Base-by-base conservation (phyloP, 768 basidiomycete species). In the Auricularia sp. region DNA sequence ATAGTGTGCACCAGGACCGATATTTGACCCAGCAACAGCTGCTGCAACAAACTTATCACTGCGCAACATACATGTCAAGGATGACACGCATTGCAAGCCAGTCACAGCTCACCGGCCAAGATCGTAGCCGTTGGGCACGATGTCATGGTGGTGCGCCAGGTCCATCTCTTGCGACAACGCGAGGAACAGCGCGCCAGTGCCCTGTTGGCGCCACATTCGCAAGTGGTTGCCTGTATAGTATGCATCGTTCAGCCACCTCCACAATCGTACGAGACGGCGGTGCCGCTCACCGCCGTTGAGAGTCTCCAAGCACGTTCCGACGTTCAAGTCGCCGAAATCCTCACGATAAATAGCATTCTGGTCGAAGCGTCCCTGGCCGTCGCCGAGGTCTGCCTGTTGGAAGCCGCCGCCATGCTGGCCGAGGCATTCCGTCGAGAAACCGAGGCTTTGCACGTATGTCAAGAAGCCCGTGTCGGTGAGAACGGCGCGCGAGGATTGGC, bases 381-480 rank as follows among this genome's bases (percentile, higher is more conserved):
- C 81, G 0, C 81, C 82, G 0, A 82, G 74, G 68, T 83, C 77
- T 3, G 80, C 81, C 1, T 71, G 69, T 70, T 73, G 78, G 21
- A 70, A 72, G 53, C 51, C 70, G 1, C 77, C 80, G n/a, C 73
- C 62, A 65, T 79, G 77, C 64, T 93, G 72, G 3, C 91, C 90
- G 5, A 77, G 67, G 69, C 74, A 81, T 72, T 87, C 75, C 36
- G 67, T 70, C 5, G 90, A 87, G 72, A 89, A 92, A 1, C 91
- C 92, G 43, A 93, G 81, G 89, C 87, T 86, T 88, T 68, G 87
- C 21, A 51, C 80, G 71, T 78, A 88, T 67, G 86, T 86, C 53
- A 84, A 51, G 61, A 87, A 70, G 0, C 87, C 86, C 34, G 72
- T 66, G 63, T 84, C 78, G 0, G 81, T 85, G 62, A 87, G 78